Evolutionary conservation across 2,329 filamentous ascomycete species (phyloP), one percentile per base, ranked within the genome.

Genomic region (Zalaria sp.): DNA sequence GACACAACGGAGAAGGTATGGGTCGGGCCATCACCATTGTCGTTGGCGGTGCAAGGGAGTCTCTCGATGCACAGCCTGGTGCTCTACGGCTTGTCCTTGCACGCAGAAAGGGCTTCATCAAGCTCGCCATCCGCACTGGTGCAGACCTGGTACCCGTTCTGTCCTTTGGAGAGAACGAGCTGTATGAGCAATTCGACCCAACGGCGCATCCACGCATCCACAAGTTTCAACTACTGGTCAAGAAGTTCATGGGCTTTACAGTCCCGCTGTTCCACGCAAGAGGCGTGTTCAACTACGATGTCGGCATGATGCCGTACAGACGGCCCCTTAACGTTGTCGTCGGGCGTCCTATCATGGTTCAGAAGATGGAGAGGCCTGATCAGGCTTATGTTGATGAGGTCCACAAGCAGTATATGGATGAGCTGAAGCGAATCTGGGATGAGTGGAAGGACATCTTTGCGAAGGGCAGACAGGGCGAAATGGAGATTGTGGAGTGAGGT

Each of bases 11-110:
- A 41, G 81, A 89, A 55, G 89, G 88, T 26, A 89, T 88, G 79
- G 88, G 91, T 10, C 82, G 88, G n/a, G 88, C 84, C 38, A 93
- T 96, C 44, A 95, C 91, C 2, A 94, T 98, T 51, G 91, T 96
- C 11, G 73, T 96, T 35, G 91, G 91, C 39, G 91, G 91, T 5
- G 91, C 91, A 3, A 76, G 86, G 10, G 91, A 98, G 63, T 91
- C 85, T 2, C 77, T 98, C 3, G 85, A 94, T 57, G 86, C 89
- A 1, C 77, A 82, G 46, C 91, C 91, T 0, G 75, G 83, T 39
- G 75, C 72, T 9, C 63, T 95, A 43, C 78, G 79, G 4, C 72
- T 96, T 6, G 80, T 96, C 3, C 71, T 96, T 38, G 79, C 81
- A 49, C 75, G 82, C 37, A 81, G 91, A 43, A 93, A 93, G 56